These are phyloP conservation scores for Fusarium poae DNA, from an alignment of 2,329 filamentous ascomycete genomes.

Conservation along the genomic window DNA sequence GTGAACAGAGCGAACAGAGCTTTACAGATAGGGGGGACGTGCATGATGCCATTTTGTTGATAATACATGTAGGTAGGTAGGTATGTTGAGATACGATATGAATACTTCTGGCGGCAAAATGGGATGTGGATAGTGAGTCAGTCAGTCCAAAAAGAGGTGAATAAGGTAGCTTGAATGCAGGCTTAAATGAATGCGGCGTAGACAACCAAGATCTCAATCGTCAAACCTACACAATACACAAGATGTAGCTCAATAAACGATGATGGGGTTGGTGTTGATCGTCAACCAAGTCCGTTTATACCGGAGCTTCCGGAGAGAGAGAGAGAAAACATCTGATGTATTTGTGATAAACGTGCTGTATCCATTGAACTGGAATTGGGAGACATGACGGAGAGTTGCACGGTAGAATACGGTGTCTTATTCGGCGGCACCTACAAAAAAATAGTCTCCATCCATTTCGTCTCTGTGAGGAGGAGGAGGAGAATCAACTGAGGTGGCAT, in stretches of 20 bases:
- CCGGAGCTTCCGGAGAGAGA: slow-evolving; percentile 40
- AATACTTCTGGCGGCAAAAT: slow-evolving; percentile 26
- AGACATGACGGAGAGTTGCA: slow-evolving; percentile 31
- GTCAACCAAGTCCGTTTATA: slow-evolving; percentile 27
- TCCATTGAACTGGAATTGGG: slow-evolving; percentile 1
- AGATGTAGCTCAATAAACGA: slow-evolving; percentile 7
- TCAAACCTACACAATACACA: slow-evolving; percentile 13
- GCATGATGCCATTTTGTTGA: slow-evolving; percentile 28
- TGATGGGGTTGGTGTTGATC: slow-evolving; percentile 2
- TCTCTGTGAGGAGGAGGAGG: not conserved
- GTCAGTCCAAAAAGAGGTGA: slow-evolving; percentile 21
- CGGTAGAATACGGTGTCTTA: slow-evolving; percentile 34
- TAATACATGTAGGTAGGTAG: slow-evolving; percentile 5
- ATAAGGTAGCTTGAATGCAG: not conserved
- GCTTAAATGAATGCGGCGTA: slow-evolving; percentile 7
- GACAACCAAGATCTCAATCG: slow-evolving; percentile 29
- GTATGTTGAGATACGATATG: slow-evolving; percentile 7
- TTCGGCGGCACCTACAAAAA: slow-evolving; percentile 36
- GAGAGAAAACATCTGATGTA: slow-evolving; percentile 20
- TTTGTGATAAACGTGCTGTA: slow-evolving; percentile 4
- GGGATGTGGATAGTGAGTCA: not conserved
- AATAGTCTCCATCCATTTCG: slow-evolving; percentile 1
- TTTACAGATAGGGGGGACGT: slow-evolving; percentile 26
- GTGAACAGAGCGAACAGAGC: slow-evolving; percentile 36
- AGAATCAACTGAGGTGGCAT: slow-evolving; percentile 38